These are phyloP conservation scores for Loxodes magnus DNA, from an alignment of 73 alveolate genomes.

Conservation along the genomic window DNA sequence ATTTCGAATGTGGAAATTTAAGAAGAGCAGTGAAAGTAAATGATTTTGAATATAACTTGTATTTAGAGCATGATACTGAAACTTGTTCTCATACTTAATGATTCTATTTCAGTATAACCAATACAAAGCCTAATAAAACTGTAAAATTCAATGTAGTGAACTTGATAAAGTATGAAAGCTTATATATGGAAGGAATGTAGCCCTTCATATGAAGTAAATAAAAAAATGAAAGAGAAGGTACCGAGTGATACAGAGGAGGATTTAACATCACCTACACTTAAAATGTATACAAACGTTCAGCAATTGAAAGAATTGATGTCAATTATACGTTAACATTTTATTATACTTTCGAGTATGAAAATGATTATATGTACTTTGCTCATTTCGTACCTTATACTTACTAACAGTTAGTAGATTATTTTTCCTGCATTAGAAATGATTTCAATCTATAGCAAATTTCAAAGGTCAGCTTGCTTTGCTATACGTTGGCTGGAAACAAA, in stretches of 20 bases:
- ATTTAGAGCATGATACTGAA: slow-evolving; percentile 91
- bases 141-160: slow-evolving; percentile 90
- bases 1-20: slow-evolving; percentile 52
- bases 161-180: slow-evolving; percentile 93
- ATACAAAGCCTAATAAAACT: slow-evolving; percentile 41
- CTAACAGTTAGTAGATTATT: slow-evolving; percentile 72
- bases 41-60: slow-evolving; percentile 85
- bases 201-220: slow-evolving; percentile 54
- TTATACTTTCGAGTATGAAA: slow-evolving; percentile 82
- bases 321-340: slow-evolving; percentile 94
- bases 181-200: slow-evolving; percentile 85
- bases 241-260: slow-evolving; percentile 80
- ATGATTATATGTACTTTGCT: slow-evolving; percentile 94
- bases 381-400: slow-evolving; percentile 97
- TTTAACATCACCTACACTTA: slow-evolving; percentile 68
- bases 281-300: slow-evolving; percentile 21
- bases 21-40: slow-evolving; percentile 18
- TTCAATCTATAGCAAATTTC: slow-evolving; percentile 18
- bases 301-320: slow-evolving; percentile 5
- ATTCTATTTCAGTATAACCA: slow-evolving; percentile 90
- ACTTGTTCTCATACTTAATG: slow-evolving; percentile 98
- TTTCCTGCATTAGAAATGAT: slow-evolving; percentile 51
- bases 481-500: slow-evolving; percentile 67
- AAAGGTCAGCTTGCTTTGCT: slow-evolving; percentile 56
- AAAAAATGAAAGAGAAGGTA: slow-evolving; percentile 15